These are phyloP conservation scores for Neonectria hederae DNA, from an alignment of 2,329 filamentous ascomycete genomes.

Conservation along the genomic window DNA sequence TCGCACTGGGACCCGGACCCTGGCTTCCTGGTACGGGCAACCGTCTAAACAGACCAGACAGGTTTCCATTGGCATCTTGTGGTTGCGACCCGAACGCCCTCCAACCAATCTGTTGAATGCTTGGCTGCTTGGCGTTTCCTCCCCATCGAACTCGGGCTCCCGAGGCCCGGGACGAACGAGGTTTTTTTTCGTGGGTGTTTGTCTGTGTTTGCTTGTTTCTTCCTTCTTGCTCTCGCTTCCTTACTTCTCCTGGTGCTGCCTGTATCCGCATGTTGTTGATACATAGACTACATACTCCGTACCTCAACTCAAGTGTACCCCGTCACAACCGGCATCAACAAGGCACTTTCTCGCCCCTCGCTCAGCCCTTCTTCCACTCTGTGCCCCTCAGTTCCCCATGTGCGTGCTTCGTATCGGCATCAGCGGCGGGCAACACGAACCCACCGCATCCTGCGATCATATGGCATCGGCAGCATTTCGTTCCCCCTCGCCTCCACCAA, in stretches of 20 bases:
- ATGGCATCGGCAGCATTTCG: too few species aligned
- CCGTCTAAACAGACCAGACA: background rate
- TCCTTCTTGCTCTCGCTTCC: background rate
- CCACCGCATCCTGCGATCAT: background rate
- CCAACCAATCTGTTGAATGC: constrained; percentile 17
- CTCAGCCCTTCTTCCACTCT: background rate
- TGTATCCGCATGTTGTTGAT: background rate
- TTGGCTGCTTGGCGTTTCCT: constrained; percentile 10
- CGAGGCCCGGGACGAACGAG: background rate
- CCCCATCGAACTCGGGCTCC: background rate
- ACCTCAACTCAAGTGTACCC: too few species aligned
- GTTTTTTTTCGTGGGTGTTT: background rate
- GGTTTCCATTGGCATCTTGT: constrained; percentile 3
- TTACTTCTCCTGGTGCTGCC: background rate
- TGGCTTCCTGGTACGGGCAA: background rate
- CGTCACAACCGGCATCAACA: background rate
- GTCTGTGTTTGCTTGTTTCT: background rate
- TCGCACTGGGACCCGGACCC: background rate
- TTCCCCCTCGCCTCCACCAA: constrained; percentile 6
- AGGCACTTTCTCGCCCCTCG: background rate
- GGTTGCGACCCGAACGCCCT: constrained; percentile 7
- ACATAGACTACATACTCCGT: too few species aligned
- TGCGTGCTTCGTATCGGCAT: constrained; percentile 12
- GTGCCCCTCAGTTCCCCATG: background rate
- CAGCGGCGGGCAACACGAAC: background rate